Evolutionary conservation across 2,329 filamentous ascomycete genomes (phyloP).

Genomic region (Aspergillus ochraceus): DNA sequence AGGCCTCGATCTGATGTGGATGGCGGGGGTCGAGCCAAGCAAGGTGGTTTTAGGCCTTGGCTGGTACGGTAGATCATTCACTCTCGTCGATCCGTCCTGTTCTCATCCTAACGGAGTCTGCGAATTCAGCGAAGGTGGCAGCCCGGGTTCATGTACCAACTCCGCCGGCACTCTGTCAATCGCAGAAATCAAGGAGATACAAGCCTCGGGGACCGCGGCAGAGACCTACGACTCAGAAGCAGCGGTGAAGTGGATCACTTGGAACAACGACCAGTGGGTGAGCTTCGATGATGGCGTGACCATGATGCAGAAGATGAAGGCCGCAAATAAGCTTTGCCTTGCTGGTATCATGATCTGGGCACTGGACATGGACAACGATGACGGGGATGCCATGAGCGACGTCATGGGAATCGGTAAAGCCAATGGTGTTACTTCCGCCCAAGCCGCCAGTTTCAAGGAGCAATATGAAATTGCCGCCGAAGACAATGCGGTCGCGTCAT

Average conservation of each 20-base stretch:
- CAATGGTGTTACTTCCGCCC: too few species aligned
- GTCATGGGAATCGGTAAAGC: neutral
- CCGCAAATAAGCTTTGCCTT: slow-evolving; percentile 12
- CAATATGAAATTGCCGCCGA: too few species aligned
- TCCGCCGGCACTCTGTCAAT: neutral
- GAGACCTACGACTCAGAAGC: neutral
- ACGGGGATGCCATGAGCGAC: neutral
- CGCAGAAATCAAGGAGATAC: slow-evolving; percentile 8
- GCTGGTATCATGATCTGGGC: slow-evolving; percentile 15
- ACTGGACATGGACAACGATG: slow-evolving; percentile 8
- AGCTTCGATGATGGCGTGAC: slow-evolving; percentile 13
- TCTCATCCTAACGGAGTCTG: neutral
- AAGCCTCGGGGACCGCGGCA: neutral
- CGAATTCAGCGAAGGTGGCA: slow-evolving; percentile 1
- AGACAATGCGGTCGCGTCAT: too few species aligned
- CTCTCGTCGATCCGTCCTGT: neutral
- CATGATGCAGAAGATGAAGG: slow-evolving; percentile 13
- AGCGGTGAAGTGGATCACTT: slow-evolving; percentile 6
- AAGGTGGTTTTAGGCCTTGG: slow-evolving; percentile 50
- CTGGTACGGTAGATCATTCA: slow-evolving; percentile 40
- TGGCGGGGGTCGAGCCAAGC: slow-evolving; percentile 38
- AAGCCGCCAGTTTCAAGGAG: too few species aligned
- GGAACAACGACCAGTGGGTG: slow-evolving; percentile 10
- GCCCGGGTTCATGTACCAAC: neutral
- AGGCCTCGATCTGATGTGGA: slow-evolving; percentile 48